Base-by-base conservation (phyloP, 108 stramenopile species). In the Nitzschia sp. region DNA sequence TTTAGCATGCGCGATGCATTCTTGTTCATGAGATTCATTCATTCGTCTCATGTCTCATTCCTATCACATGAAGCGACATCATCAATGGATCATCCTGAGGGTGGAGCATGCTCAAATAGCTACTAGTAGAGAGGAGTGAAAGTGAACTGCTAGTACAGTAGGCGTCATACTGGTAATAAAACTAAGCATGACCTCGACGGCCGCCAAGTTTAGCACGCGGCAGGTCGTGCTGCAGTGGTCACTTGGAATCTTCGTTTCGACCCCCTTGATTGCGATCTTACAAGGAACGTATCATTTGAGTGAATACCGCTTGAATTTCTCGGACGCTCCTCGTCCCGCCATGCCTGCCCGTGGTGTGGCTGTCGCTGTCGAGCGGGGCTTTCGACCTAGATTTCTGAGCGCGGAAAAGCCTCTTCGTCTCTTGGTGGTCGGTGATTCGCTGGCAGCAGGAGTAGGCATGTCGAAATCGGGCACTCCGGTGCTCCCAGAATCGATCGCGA, bases 381-480 rank as follows among this genome's bases (percentile, higher is more conserved):
- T 57, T 9, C 60, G 23, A 8, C n/a, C 57, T 3, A 65, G 28
- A 30, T 59, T 66, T 59, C 30, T 62, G 4, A 56, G 32, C 23
- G 25, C 57, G 13, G 38, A 71, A 45, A 33, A 52, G 50, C 84
- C 87, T 5, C 67, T 89, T 3, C 70, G 82, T 44, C 38, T 89
- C 6, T 62, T 89, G 33, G 82, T 85, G 2, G 74, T 89, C 22
- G 87, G 87, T 53, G 87, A 89, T 50, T 89, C 87, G 2, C 35
- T 89, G 34, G 87, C 87, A 32, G 80, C 77, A 19, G 87, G 87
- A 32, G 82, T 85, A 11, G 87, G 87, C 2, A 73, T 78, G 34
- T 63, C 76, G 13, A 71, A 72, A 59, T 79, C 80, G 25, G 68
- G 72, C 35, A 76, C 79, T 3, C 82, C 87, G 0, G 66, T 80